Conservation (phyloP, 2,329 filamentous ascomycete species). For the Curvularia eragrostidis region DNA sequence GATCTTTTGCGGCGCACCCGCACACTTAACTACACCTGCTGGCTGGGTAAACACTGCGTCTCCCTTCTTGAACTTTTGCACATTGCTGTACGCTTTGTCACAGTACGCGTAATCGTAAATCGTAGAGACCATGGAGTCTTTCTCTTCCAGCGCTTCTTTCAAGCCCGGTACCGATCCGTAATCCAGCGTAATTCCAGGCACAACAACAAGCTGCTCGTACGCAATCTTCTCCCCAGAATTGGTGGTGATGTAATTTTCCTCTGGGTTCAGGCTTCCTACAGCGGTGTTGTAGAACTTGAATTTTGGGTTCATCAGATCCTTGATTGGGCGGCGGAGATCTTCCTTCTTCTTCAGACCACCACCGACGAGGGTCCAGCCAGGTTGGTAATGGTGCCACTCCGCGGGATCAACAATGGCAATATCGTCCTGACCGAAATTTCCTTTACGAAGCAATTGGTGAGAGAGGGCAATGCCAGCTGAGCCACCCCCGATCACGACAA, state of each 20-base stretch:
- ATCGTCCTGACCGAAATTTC: constrained; percentile 64
- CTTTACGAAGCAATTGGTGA: constrained; percentile 69
- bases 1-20: constrained; percentile 51
- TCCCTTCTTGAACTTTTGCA: constrained; percentile 44
- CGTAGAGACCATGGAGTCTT: constrained; percentile 44
- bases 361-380: constrained; percentile 73
- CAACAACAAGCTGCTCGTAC: constrained; percentile 71
- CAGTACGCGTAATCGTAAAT: constrained; percentile 51
- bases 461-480: constrained; percentile 69
- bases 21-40: constrained; percentile 50
- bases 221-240: constrained; percentile 61
- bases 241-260: constrained; percentile 64
- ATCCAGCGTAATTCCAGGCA: constrained; percentile 53
- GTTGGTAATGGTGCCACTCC: constrained; percentile 70
- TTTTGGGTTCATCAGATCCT: constrained; percentile 63
- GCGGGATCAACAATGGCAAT: constrained; percentile 71
- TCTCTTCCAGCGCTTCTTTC: constrained; percentile 47
- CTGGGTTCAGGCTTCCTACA: constrained; percentile 61
- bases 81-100: constrained; percentile 46
- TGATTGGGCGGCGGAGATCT: constrained; percentile 61
- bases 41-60: constrained; percentile 51
- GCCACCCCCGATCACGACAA: constrained; percentile 72
- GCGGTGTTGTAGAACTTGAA: constrained; percentile 65
- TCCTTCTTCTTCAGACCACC: constrained; percentile 69
- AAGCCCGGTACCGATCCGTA: constrained; percentile 41